These are phyloP conservation scores for Schwanniomyces polymorphus DNA, from an alignment of 805 yeast genomes.

Conservation along the genomic window DNA sequence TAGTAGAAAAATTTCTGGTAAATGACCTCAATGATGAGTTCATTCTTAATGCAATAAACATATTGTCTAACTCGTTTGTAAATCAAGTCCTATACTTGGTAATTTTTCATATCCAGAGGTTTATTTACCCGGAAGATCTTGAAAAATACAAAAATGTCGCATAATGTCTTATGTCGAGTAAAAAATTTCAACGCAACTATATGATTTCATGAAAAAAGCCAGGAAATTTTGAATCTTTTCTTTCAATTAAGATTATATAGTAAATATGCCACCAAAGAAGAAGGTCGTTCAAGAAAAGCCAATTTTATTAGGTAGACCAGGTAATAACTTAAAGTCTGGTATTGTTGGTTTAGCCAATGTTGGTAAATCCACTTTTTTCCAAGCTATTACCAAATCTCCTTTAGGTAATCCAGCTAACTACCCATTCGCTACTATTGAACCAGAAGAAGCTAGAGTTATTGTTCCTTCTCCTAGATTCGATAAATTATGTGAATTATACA, in stretches of 20 bases:
- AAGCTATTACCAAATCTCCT: conserved; percentile 90
- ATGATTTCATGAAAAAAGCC: conserved; percentile 1
- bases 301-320: conserved; percentile 79
- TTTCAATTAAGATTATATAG: background rate
- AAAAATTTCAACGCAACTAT: conserved; percentile 2
- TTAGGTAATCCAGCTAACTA: conserved; percentile 97
- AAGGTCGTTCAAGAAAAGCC: conserved; percentile 64
- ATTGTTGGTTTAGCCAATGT: conserved; percentile 95
- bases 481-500: conserved; percentile 67
- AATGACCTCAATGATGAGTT: background rate
- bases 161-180: conserved; percentile 1
- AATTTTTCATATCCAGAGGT: background rate
- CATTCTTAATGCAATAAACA: background rate
- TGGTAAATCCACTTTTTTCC: conserved; percentile 97
- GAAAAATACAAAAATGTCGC: conserved; percentile 5
- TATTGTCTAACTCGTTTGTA: background rate
- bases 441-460: conserved; percentile 94
- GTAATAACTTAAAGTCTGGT: conserved; percentile 54
- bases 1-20: conserved; percentile 1
- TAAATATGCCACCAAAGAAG: conserved; percentile 73
- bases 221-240: background rate
- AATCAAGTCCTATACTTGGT: background rate
- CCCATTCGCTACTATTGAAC: conserved; percentile 97
- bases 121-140: conserved; percentile 4
- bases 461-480: conserved; percentile 93